Base-by-base conservation (phyloP, 2,329 filamentous ascomycete species). In the Ophiocordyceps unilateralis region DNA sequence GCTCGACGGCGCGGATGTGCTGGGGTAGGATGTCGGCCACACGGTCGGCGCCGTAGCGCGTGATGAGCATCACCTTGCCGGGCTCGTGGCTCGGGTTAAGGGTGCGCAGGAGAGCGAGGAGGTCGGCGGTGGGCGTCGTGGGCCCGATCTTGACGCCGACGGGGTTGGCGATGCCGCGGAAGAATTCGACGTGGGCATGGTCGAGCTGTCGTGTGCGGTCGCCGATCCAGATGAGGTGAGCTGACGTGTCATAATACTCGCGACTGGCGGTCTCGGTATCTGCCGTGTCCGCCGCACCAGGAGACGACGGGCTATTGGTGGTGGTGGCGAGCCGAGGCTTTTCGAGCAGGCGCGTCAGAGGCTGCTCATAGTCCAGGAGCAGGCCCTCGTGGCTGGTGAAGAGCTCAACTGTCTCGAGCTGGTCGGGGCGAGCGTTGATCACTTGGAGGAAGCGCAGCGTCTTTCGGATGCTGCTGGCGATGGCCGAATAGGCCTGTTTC, bases 221-320 rank as follows among this genome's bases (percentile, higher is more conserved):
- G 43, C 91, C 91, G 53, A 98, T 93, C 91, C 91, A 98, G 59
- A 98, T 74, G 67, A 98, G 96, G 59, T 98, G 91, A 0, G 86
- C 85, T 5, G 86, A 93, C 0, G 89, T 96, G 63, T 94, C 83
- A 66, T 93, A 96, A 72, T 84, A 93, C 54, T 80, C 78, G 54
- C 74, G 75, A n/a, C 40, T 34, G 40, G 11, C n/a, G 4, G 41
- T 14, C 6, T 34, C 40, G 23, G 41, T 2, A n/a, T 28, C n/a
- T 17, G 12, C 42, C 41, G 24, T n/a, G n/a, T n/a, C n/a, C n/a
- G n/a, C n/a, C n/a, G n/a, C n/a, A 26, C 4, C 9, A 26, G 23
- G 23, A 26, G 24, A 26, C 24, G 24, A 26, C 24, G 15, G 43
- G 43, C 47, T 48, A 40, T 44, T 47, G 23, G 15, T 23, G 37